Evolutionary conservation across 805 yeast species (phyloP), one percentile per base, ranked within the genome.

Genomic region (Brettanomyces bruxellensis): DNA sequence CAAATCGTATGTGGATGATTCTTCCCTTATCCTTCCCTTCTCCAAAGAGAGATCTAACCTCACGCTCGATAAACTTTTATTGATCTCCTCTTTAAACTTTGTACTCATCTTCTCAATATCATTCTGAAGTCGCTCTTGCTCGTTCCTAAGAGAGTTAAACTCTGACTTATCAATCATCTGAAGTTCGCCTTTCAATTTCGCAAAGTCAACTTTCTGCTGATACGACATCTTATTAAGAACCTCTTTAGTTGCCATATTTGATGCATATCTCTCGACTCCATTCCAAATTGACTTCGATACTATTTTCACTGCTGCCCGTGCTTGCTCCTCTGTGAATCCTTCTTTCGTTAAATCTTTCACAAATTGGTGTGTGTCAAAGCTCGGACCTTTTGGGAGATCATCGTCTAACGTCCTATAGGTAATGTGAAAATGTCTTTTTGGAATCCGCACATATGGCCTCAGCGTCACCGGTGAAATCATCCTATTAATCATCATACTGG

Each of bases 191-290:
- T 90, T 83, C 49, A 93, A 74, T 60, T 91, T 91, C 36, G 96
- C 93, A 72, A 93, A 91, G 60, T 93, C 98, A 32, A 93, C 97
- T 56, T 91, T 87, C 58, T 93, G 98, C 61, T 91, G 96, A 64
- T 93, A 93, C 3, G 96, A 84, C 59, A 89, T 76, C 53, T 89
- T 81, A 30, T 86, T 80, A 40, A 91, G 73, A 40, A 83, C 80
- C 55, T 89, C 96, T 55, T 88, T 83, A 25, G 89, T 79, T n/a
- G 91, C 95, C 47, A 91, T 67, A 57, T 84, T 84, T 36, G 81
- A 72, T 8, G 90, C 80, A 25, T 88, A 81, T 47, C 83, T 78
- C 23, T 75, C 74, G 30, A 89, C 79, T 4, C 96, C 93, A 51
- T 87, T 93, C 55, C 81, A 81, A 28, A 91, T 75, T 0, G 95